Evolutionary conservation across 257 asterid species (phyloP).

Genomic region (Linaria vulgaris): DNA sequence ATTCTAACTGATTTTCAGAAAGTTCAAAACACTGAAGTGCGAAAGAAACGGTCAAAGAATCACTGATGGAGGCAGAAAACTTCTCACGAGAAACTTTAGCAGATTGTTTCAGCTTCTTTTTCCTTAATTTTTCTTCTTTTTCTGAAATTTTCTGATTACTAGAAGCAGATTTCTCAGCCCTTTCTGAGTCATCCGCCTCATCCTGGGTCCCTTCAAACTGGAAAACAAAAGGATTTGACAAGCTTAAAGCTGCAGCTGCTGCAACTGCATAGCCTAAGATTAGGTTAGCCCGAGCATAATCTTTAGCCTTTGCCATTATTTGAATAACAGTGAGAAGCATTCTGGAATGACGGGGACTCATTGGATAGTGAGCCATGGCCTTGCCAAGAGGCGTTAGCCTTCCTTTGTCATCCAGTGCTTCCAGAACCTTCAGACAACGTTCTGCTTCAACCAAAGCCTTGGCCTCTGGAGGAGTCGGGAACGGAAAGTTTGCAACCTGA

Average conservation of each 20-base stretch:
- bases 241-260: slow-evolving; percentile 88
- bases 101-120: slow-evolving; percentile 65
- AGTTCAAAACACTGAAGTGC: slow-evolving; percentile 80
- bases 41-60: slow-evolving; percentile 65
- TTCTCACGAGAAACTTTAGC: slow-evolving; percentile 58
- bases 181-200: slow-evolving; percentile 34
- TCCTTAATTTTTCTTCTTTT: slow-evolving; percentile 54
- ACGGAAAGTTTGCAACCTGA: slow-evolving; percentile 91
- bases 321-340: slow-evolving; percentile 94
- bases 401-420: slow-evolving; percentile 80
- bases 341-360: slow-evolving; percentile 98
- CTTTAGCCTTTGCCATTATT: slow-evolving; percentile 49
- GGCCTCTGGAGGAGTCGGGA: slow-evolving; percentile 88
- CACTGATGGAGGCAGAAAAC: slow-evolving; percentile 73
- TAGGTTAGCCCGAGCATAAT: slow-evolving; percentile 47
- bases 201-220: slow-evolving; percentile 40
- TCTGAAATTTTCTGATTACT: slow-evolving; percentile 28
- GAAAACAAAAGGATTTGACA: slow-evolving; percentile 63
- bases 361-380: slow-evolving; percentile 93
- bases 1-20: slow-evolving; percentile 44
- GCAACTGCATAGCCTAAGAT: slow-evolving; percentile 87
- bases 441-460: slow-evolving; percentile 81
- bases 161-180: slow-evolving; percentile 31
- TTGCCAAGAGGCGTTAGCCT: slow-evolving; percentile 74
- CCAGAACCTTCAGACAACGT: slow-evolving; percentile 77